Percentiles rank a stretch among this genome's conserved stretches.
phyloP scores from a whole-genome alignment of 768 basidiomycete species.

The Crucibulum laeve region DNA sequence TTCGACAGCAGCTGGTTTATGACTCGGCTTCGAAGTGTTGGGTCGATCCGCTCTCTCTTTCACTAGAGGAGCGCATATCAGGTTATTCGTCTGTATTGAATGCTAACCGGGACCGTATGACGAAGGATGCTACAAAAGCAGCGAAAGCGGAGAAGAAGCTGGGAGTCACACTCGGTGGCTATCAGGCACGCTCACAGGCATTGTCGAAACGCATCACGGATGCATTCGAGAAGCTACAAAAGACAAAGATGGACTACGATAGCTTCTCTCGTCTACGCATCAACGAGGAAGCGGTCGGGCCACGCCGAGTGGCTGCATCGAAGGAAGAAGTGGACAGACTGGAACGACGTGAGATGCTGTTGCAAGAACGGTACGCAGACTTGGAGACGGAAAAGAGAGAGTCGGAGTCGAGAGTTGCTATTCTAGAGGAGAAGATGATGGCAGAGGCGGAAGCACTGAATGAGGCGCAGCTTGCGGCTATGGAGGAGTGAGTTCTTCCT shows the following conservation, averaged over 20 bases:
- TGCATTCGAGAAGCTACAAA: slow-evolving; percentile 68
- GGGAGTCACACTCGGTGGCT: slow-evolving; percentile 83
- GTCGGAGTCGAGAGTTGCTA: slow-evolving; percentile 49
- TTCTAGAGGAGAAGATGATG: slow-evolving; percentile 85
- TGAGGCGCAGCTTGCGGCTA: slow-evolving; percentile 67
- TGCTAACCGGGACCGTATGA: slow-evolving; percentile 65
- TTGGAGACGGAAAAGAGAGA: slow-evolving; percentile 68
- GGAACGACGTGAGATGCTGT: slow-evolving; percentile 66
- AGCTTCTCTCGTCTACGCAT: slow-evolving; percentile 71
- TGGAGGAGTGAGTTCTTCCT: slow-evolving; percentile 46
- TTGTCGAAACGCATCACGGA: slow-evolving; percentile 60
- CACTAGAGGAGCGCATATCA: slow-evolving; percentile 51
- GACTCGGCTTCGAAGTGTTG: slow-evolving; percentile 53
- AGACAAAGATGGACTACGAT: slow-evolving; percentile 65
- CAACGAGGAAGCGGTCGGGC: slow-evolving; percentile 74
- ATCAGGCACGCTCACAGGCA: slow-evolving; percentile 69
- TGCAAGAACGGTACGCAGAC: slow-evolving; percentile 86
- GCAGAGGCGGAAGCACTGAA: slow-evolving; percentile 78
- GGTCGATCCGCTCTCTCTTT: slow-evolving; percentile 62
- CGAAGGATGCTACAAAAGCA: slow-evolving; percentile 76
- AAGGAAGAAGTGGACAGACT: slow-evolving; percentile 85
- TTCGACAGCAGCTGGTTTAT: slow-evolving; percentile 60
- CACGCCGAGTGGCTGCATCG: slow-evolving; percentile 71
- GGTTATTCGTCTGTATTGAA: slow-evolving; percentile 64
- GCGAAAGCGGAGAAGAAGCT: slow-evolving; percentile 91